Evolutionary conservation across 345 rosid genomes (phyloP).

Genomic region (Anastatica hierochuntica): DNA sequence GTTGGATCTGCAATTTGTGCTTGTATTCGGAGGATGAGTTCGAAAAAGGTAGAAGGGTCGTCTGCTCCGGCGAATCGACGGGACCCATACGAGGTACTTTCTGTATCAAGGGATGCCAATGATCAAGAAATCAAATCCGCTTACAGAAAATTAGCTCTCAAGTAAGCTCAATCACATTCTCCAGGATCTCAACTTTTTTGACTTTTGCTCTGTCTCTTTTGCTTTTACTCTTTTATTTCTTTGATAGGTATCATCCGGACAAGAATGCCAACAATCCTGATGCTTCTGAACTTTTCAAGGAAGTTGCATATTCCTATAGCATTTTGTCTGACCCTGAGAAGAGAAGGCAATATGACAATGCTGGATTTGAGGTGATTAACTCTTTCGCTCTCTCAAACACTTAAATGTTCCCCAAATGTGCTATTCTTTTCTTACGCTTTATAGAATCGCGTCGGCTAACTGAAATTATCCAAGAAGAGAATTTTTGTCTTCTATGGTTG

Average conservation of each 20-base stretch:
- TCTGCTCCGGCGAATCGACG: conserved; percentile 55
- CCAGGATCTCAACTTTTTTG: neutral
- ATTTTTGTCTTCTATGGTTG: too few species aligned
- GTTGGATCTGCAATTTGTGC: conserved; percentile 5
- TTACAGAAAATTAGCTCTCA: conserved; percentile 90
- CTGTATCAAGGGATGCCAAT: conserved; percentile 69
- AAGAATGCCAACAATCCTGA: conserved; percentile 92
- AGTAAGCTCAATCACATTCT: too few species aligned
- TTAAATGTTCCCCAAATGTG: neutral
- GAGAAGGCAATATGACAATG: conserved; percentile 91
- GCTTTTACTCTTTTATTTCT: neutral
- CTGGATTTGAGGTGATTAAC: conserved; percentile 91
- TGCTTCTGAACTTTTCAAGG: conserved; percentile 91
- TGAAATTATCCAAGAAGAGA: too few species aligned
- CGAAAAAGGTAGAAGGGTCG: conserved; percentile 62
- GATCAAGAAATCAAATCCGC: conserved; percentile 97
- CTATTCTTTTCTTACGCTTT: neutral
- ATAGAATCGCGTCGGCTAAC: neutral
- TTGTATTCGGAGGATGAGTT: conserved; percentile 33
- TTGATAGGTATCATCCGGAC: conserved; percentile 91
- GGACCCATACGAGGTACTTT: conserved; percentile 91
- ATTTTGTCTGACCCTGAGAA: conserved; percentile 97
- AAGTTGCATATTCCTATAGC: conserved; percentile 96
- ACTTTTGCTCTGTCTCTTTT: neutral
- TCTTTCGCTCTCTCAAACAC: conserved; percentile 3